Evolutionary conservation across 2,329 filamentous ascomycete species (phyloP), one percentile per base, ranked within the genome.

Genomic region (Mycogone perniciosa): DNA sequence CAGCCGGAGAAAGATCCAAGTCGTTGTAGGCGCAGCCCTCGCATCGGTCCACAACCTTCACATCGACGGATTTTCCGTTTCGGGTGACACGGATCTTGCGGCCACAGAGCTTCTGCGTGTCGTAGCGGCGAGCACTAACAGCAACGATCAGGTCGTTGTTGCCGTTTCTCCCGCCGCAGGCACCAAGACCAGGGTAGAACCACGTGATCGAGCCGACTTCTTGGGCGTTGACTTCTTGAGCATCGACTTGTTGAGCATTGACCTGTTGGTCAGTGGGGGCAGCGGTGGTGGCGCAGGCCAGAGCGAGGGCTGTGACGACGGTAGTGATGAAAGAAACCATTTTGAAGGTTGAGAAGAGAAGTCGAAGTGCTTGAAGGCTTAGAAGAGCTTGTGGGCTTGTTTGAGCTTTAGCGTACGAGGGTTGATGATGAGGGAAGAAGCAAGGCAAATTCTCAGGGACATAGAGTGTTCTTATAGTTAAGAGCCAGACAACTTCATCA

Each of bases 41-140:
- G 68, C 85, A 89, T 46, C 84, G 74, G 67, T 89, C 86, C 5
- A 88, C 84, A 6, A 89, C 80, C 20, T 69, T 82, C 29, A 88
- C 74, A 56, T 83, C 80, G 9, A 82, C 73, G 38, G 75, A 55
- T 40, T 58, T 59, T 44, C 56, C 64, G 33, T 70, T 69, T 51
- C 82, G 70, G 43, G 68, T 72, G 30, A 88, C 76, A 29, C 84
- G 73, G n/a, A 93, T 78, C 64, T 74, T 81, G 60, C 73, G 71
- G 2, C 83, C 84, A 60, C 88, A 92, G 1, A 70, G 63, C 4
- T 70, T 68, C 1, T 72, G 72, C 0, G 80, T 75, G 63, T 90
- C 86, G 61, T 81, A 92, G 4, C 87, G 62, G n/a, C 75, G 61
- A 59, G 84, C 79, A 2, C 84, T 85, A 0, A 92, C 75, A 1